Percentiles rank a stretch among this genome's conserved stretches.
phyloP scores from a whole-genome alignment of 257 asterid species.

The Salvia miltiorrhiza region DNA sequence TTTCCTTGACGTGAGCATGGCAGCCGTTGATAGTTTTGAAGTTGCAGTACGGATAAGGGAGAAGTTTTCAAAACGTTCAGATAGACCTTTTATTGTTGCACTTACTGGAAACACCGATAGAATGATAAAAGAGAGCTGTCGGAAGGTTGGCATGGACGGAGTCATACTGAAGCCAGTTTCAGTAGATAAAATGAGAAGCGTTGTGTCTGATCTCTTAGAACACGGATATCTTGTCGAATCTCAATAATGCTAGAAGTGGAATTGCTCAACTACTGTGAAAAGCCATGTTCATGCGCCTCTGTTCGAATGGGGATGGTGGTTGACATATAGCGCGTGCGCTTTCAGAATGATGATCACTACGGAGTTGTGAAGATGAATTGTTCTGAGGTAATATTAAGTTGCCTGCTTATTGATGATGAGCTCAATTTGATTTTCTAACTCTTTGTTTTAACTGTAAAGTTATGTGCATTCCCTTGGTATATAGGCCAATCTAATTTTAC shows the following conservation, averaged over 20 bases:
- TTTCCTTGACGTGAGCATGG: constrained; percentile 61
- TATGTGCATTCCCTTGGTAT: not conserved
- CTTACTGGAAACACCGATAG: constrained; percentile 68
- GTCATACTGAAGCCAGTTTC: constrained; percentile 79
- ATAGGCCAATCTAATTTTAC: not conserved
- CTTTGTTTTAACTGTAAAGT: constrained; percentile 12
- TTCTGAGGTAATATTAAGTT: constrained; percentile 24
- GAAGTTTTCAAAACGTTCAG: constrained; percentile 56
- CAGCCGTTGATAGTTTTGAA: constrained; percentile 56
- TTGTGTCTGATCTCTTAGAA: constrained; percentile 70
- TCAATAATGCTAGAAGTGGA: constrained; percentile 21
- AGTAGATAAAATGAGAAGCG: constrained; percentile 82
- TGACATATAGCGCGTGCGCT: not conserved
- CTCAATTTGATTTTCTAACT: constrained; percentile 7
- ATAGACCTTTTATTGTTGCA: constrained; percentile 68
- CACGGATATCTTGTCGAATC: constrained; percentile 58
- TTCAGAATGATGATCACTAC: not conserved
- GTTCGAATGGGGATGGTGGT: not conserved
- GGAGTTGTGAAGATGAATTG: constrained; percentile 27
- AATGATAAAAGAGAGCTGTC: constrained; percentile 65
- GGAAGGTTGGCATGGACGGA: constrained; percentile 83
- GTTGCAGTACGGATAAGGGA: constrained; percentile 62
- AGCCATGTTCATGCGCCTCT: not conserved
- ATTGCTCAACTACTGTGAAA: not conserved
- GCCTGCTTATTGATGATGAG: constrained; percentile 7